Evolutionary conservation across 805 yeast genomes (phyloP).

Genomic region (Metschnikowia gelsemii): DNA sequence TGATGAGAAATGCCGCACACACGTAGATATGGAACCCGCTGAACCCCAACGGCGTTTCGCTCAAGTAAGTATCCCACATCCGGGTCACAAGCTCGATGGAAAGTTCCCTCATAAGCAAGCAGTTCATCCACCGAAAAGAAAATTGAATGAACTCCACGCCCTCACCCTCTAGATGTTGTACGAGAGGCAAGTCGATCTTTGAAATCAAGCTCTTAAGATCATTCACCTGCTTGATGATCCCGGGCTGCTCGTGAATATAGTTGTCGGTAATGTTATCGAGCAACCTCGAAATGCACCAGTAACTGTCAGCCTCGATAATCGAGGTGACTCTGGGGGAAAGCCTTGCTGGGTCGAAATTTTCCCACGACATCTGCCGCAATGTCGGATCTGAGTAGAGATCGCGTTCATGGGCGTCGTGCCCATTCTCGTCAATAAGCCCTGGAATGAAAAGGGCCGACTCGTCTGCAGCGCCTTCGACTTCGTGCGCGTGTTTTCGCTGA

Average conservation of each 20-base stretch:
- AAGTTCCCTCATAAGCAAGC: conserved; percentile 91
- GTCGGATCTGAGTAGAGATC: conserved; percentile 27
- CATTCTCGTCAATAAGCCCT: conserved; percentile 31
- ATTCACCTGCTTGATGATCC: conserved; percentile 85
- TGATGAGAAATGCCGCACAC: conserved; percentile 92
- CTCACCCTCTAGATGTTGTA: conserved; percentile 72
- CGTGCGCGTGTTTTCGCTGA: conserved; percentile 24
- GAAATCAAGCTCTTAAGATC: conserved; percentile 74
- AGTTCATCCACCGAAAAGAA: conserved; percentile 98
- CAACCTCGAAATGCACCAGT: conserved; percentile 91
- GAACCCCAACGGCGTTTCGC: conserved; percentile 75
- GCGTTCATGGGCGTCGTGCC: conserved; percentile 24
- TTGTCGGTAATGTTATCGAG: conserved; percentile 95
- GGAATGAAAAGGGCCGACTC: conserved; percentile 34
- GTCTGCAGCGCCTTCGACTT: conserved; percentile 20
- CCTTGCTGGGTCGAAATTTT: conserved; percentile 58
- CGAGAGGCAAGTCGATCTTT: conserved; percentile 73
- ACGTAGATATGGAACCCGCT: conserved; percentile 94
- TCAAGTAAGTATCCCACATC: conserved; percentile 96
- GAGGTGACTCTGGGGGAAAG: conserved; percentile 60
- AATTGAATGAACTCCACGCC: conserved; percentile 94
- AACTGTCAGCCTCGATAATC: conserved; percentile 89
- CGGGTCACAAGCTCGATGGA: conserved; percentile 74
- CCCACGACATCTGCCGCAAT: conserved; percentile 39
- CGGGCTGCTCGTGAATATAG: conserved; percentile 97